Evolutionary conservation across 2,329 filamentous ascomycete species (phyloP).

Genomic region (Fusarium coicis): DNA sequence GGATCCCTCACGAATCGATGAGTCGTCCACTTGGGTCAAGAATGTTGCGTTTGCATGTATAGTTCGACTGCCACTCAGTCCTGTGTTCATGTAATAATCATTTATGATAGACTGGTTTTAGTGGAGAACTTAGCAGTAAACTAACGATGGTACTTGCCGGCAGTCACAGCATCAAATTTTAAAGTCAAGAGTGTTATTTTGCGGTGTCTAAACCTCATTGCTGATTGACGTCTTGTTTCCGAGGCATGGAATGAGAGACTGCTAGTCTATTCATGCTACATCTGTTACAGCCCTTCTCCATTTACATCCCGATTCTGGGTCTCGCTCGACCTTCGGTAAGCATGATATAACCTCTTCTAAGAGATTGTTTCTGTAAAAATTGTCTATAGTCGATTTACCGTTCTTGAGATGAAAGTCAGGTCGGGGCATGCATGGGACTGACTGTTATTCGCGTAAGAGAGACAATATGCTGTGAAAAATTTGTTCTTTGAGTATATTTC

Average conservation of each 20-base stretch:
- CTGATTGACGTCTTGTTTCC: not conserved
- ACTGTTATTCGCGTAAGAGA: too few relatives aligned
- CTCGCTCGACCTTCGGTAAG: too few relatives aligned
- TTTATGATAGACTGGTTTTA: rapidly evolving
- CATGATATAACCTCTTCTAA: rapidly evolving
- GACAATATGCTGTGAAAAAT: too few relatives aligned
- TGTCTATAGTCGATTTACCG: not conserved
- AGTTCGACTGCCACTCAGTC: too few relatives aligned
- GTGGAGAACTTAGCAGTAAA: too few relatives aligned
- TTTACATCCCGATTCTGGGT: not conserved
- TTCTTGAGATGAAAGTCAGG: too few relatives aligned
- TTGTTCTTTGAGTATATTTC: too few relatives aligned
- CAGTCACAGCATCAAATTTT: rapidly evolving
- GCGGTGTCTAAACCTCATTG: rapidly evolving
- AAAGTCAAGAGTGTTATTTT: rapidly evolving
- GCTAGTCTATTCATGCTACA: not conserved
- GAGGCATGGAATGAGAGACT: rapidly evolving
- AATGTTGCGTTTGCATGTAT: too few relatives aligned
- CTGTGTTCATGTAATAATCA: too few relatives aligned
- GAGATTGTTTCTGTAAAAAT: rapidly evolving
- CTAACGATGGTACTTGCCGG: rapidly evolving
- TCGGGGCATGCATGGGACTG: rapidly evolving
- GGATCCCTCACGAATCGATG: not conserved
- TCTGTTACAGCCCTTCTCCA: not conserved
- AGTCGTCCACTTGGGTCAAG: not conserved